Percentiles rank a stretch among this genome's conserved stretches.
Evolutionary conservation across 306 rosid species (phyloP).

Genomic region (Acacia crassicarpa): DNA sequence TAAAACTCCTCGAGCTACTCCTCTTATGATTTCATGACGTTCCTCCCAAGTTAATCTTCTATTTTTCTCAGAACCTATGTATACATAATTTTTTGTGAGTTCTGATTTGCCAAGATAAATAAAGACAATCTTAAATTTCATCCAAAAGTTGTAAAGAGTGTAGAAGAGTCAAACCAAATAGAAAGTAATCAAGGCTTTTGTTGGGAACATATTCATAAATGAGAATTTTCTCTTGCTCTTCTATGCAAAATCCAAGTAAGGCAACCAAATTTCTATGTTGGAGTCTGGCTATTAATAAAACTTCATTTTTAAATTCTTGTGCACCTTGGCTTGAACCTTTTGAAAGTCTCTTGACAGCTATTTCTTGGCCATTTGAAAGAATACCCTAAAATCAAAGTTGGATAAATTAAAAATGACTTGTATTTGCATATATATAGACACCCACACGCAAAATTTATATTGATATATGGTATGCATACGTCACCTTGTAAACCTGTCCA

Average conservation of each 20-base stretch:
- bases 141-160: neutral
- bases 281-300: neutral
- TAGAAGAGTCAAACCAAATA: neutral
- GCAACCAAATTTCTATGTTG: neutral
- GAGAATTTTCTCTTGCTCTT: neutral
- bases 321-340: constrained; percentile 15
- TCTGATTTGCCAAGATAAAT: neutral
- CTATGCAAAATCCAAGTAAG: neutral
- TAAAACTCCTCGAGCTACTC: neutral
- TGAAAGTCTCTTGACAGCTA: constrained; percentile 31
- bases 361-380: constrained; percentile 1
- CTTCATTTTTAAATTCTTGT: constrained; percentile 28
- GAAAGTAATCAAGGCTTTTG: neutral
- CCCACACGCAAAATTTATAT: neutral
- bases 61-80: constrained; percentile 12
- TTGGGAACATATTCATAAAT: neutral
- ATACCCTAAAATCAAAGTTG: neutral
- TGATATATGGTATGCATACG: too few species aligned
- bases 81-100: neutral
- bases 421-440: neutral
- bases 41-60: constrained; percentile 20
- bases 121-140: neutral
- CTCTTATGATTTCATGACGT: constrained; percentile 18
- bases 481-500: neutral
- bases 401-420: neutral